phyloP scores from a whole-genome alignment of 2,329 filamentous ascomycete genomes.

The Ophiostoma populinum region DNA sequence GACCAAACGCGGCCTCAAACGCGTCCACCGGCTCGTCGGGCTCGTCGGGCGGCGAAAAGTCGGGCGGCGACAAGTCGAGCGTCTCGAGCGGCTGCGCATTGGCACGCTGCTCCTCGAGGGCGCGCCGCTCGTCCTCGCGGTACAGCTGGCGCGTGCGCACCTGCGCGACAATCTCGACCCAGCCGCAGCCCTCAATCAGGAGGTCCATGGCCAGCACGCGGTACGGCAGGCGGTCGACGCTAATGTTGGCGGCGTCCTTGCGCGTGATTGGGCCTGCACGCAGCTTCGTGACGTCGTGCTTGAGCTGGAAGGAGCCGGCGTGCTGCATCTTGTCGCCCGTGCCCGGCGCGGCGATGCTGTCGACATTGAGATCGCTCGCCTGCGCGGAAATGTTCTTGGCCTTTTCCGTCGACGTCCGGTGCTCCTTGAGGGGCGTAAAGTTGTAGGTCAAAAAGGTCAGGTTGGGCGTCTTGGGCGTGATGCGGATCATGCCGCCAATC shows the following conservation, averaged over 20 bases:
- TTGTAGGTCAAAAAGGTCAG: slow-evolving; percentile 62
- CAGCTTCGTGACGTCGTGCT: slow-evolving; percentile 67
- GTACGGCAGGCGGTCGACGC: slow-evolving; percentile 58
- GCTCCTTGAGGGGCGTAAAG: slow-evolving; percentile 63
- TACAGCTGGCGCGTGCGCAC: slow-evolving; percentile 42
- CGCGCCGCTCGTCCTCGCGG: slow-evolving; percentile 3
- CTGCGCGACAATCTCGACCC: slow-evolving; percentile 78
- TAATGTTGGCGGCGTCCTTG: slow-evolving; percentile 42
- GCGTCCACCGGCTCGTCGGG: not conserved
- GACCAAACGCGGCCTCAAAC: not conserved
- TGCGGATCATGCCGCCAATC: slow-evolving; percentile 70
- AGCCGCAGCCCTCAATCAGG: slow-evolving; percentile 80
- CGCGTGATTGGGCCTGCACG: slow-evolving; percentile 58
- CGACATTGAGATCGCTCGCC: slow-evolving; percentile 38
- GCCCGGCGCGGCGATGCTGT: slow-evolving; percentile 44
- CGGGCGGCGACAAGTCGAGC: slow-evolving; percentile 15
- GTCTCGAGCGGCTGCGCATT: too few species aligned
- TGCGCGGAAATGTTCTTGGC: slow-evolving; percentile 57
- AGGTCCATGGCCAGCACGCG: slow-evolving; percentile 67
- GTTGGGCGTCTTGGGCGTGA: slow-evolving; percentile 55
- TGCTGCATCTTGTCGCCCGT: slow-evolving; percentile 40
- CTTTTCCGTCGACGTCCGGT: slow-evolving; percentile 67
- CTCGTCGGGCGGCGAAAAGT: not conserved
- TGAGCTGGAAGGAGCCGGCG: slow-evolving; percentile 59
- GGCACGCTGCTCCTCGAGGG: too few species aligned